Evolutionary conservation across 1,139 yeast species (phyloP).

Genomic region (Hyphopichia pseudoburtonii): DNA sequence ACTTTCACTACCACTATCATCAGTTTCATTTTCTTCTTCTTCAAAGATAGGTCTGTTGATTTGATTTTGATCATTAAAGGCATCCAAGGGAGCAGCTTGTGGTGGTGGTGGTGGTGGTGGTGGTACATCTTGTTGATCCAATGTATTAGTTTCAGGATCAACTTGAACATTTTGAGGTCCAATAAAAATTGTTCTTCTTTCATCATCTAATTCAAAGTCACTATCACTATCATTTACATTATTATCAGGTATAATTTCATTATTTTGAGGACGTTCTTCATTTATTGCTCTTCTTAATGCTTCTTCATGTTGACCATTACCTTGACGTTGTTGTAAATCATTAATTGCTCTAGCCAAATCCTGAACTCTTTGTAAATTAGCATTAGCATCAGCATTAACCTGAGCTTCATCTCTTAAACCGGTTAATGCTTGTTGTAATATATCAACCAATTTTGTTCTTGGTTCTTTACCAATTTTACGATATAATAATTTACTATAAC

Average conservation of each 20-base stretch:
- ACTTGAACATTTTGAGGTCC: slow-evolving; percentile 5
- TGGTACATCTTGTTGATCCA: too few species aligned
- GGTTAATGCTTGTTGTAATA: slow-evolving; percentile 32
- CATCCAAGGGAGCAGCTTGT: not conserved
- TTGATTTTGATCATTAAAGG: too few species aligned
- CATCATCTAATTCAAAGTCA: slow-evolving; percentile 5
- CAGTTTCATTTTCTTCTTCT: slow-evolving; percentile 3
- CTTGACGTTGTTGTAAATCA: slow-evolving; percentile 26
- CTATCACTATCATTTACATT: too few species aligned
- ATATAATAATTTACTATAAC: slow-evolving; percentile 55
- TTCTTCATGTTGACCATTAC: slow-evolving; percentile 15
- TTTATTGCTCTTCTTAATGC: slow-evolving; percentile 19
- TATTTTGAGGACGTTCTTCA: slow-evolving; percentile 1
- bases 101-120: not conserved
- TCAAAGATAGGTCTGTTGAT: slow-evolving; percentile 1
- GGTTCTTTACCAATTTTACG: slow-evolving; percentile 61
- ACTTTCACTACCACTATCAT: slow-evolving; percentile 9
- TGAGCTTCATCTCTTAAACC: slow-evolving; percentile 26
- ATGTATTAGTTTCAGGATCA: not conserved
- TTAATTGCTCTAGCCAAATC: slow-evolving; percentile 31
- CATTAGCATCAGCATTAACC: slow-evolving; percentile 23
- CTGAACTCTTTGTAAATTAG: slow-evolving; percentile 25
- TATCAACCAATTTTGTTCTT: slow-evolving; percentile 39
- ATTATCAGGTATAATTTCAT: too few species aligned
- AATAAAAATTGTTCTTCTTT: slow-evolving; percentile 6